Evolutionary conservation across 805 yeast genomes (phyloP), one percentile per base, ranked within the genome.

Genomic region (Nakazawaea ernobii): DNA sequence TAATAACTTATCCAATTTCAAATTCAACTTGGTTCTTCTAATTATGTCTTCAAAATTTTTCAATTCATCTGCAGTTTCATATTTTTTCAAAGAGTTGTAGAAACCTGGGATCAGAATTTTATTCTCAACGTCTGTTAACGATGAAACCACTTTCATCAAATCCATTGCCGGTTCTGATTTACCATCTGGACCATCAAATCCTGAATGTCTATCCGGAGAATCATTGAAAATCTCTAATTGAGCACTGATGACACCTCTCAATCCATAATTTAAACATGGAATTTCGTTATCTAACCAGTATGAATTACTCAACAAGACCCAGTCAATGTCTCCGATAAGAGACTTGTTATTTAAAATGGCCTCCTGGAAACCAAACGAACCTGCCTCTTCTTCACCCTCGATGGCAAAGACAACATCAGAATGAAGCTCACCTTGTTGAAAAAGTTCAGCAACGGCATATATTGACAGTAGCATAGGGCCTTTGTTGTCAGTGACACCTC

Each of bases 121-220:
- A 6, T 85, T 84, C 32, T 72, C 66, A 29, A 73, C 70, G 45
- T 78, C 80, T 33, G 82, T 77, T 46, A 92, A 68, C 45, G 79
- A 75, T 1, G 92, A 76, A 20, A 91, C 66, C 14, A 92, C 58
- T 45, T 82, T 84, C 36, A 91, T 75, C 63, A 92, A 65, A 59
- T 92, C 98, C 68, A 87, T 79, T 0, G 95, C 82, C 2, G 99
- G 97, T 57, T 92, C 99, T 49, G 85, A 74, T 50, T 98, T 98
- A 44, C 99, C 99, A 66, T 90, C 95, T 8, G 94, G 94, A 45
- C 99, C 99, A 65, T 90, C 95, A 11, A 94, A 94, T 52, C 99
- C 99, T 0, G 97, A 88, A 61, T 94, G 99, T 49, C 95, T 70
- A 62, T 94, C 97, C 1, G 95, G 95, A 50, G 74, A 74, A 53